Conservation (phyloP, 1,284 basidiomycete genomes). For the Ustilago loliicola region DNA sequence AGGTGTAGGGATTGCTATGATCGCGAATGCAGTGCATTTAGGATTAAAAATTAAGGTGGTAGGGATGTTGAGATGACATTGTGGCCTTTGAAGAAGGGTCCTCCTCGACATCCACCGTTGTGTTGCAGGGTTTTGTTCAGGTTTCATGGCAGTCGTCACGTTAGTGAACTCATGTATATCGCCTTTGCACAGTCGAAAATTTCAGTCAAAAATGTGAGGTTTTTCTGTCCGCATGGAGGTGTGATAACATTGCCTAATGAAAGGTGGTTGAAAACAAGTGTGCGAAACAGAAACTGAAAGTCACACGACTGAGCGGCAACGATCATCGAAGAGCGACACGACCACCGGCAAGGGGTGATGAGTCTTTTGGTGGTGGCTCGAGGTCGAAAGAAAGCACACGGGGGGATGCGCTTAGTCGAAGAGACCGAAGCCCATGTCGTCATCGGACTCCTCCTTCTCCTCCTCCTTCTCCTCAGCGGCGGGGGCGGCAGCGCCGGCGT, state of each 20-base stretch:
- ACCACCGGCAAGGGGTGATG: too few relatives aligned
- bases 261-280: background rate
- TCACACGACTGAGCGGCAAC: background rate
- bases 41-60: constrained; percentile 5
- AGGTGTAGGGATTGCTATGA: constrained; percentile 59
- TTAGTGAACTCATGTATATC: background rate
- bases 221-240: background rate
- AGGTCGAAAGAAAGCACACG: background rate
- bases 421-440: constrained; percentile 75
- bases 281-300: background rate
- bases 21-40: constrained; percentile 28
- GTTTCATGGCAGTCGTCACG: background rate
- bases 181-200: background rate
- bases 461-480: constrained; percentile 75
- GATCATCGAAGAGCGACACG: background rate
- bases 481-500: constrained; percentile 75
- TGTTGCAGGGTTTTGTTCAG: background rate
- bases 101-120: constrained; percentile 2
- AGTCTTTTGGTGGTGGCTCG: constrained; percentile 1
- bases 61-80: background rate
- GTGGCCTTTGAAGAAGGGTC: constrained; percentile 1
- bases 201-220: background rate
- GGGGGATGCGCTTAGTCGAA: constrained; percentile 78
- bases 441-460: constrained; percentile 77
- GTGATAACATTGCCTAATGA: constrained; percentile 1